phyloP scores from a whole-genome alignment of 1,284 basidiomycete species.

The Phlebopus sp. region DNA sequence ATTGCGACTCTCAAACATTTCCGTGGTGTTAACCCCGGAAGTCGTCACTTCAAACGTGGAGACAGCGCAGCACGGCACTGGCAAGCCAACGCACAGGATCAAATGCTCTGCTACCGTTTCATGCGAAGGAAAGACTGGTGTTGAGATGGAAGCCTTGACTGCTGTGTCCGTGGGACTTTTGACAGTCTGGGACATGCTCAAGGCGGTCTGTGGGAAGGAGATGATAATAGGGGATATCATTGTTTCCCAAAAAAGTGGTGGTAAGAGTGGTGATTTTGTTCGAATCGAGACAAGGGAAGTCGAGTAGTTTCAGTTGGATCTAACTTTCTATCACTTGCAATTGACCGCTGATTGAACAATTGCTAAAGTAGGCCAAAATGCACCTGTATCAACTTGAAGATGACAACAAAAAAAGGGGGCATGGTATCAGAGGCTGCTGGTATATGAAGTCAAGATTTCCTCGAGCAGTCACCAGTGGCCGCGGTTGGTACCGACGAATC shows the following conservation, averaged over 20 bases:
- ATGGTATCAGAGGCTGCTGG: neutral
- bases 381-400: constrained; percentile 2
- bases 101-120: constrained; percentile 65
- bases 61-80: constrained; percentile 2
- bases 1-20: constrained; percentile 65
- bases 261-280: constrained; percentile 67
- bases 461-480: constrained; percentile 24
- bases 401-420: neutral
- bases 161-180: constrained; percentile 77
- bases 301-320: neutral
- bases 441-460: neutral
- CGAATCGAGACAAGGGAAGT: constrained; percentile 11
- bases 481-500: constrained; percentile 39
- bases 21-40: constrained; percentile 58
- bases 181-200: constrained; percentile 92
- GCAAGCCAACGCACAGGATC: constrained; percentile 46
- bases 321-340: too few species aligned
- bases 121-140: constrained; percentile 80
- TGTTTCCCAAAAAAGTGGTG: constrained; percentile 71
- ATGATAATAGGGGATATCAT: constrained; percentile 74
- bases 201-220: constrained; percentile 80
- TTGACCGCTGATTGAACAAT: neutral
- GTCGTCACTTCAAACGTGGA: constrained; percentile 2
- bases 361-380: neutral
- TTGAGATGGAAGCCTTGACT: constrained; percentile 93